Evolutionary conservation across 2,329 filamentous ascomycete genomes (phyloP), one percentile per base, ranked within the genome.

Genomic region (Exserohilum rostratum): DNA sequence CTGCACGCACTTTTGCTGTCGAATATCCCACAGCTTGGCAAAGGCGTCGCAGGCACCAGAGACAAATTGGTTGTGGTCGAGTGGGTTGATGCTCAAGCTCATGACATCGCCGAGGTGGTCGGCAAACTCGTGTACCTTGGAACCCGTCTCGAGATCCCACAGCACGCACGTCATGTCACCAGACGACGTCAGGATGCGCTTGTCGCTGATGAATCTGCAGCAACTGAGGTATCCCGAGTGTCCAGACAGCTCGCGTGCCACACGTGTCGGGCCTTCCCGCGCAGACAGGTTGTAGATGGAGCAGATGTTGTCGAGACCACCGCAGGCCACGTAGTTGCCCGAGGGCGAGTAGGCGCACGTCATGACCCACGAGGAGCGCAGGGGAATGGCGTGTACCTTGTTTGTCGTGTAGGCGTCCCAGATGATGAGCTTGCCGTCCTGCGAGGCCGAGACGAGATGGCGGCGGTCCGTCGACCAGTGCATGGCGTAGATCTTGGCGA

Each of bases 111-210:
- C 95, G 10, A 99, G 84, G 76, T 99, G 95, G 79, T 99, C 95
- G 72, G 95, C 95, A 67, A 98, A 99, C 77, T 99, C 95, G 72
- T 93, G 96, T 37, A 96, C 90, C 81, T 97, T 97, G 64, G 93
- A 91, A 53, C 95, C 95, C 0, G 93, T 96, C 80, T 99, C 95
- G 62, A 99, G 93, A 81, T 99, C 95, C 95, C 95, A 99, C 73
- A 98, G 90, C 89, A 98, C 97, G 78, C 95, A 99, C 47, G 95
- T 99, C 95, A 99, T 99, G 76, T 99, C 95, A 61, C 95, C 95
- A 2, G 95, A 99, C 0, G 95, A 98, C 57, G 95, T 99, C 62
- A 99, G 87, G 71, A 99, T 98, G 73, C 91, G 92, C 72, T 95
- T 89, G 80, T 99, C 95, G 77, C 96, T 98, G 82, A 98, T 96